Evolutionary conservation across 2,329 filamentous ascomycete genomes (phyloP).

Genomic region (Gnomoniopsis sp.): DNA sequence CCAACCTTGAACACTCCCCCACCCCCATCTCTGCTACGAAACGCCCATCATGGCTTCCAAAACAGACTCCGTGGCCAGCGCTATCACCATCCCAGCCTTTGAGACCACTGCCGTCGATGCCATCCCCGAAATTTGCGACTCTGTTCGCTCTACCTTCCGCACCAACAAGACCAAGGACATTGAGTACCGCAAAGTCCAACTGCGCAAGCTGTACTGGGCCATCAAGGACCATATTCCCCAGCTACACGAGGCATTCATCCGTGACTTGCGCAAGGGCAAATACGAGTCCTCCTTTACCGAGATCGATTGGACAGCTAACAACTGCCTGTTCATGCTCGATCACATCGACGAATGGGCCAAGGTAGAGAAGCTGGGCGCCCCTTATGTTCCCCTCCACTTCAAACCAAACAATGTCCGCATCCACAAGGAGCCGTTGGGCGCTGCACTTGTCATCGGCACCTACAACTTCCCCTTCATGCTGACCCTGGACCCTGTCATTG

Average conservation of each 20-base stretch:
- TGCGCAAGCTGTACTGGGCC: constrained; percentile 94
- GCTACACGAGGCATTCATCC: constrained; percentile 69
- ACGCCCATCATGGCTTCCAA: constrained; percentile 10
- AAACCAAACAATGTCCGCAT: constrained; percentile 70
- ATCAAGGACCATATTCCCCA: constrained; percentile 73
- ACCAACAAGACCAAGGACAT: constrained; percentile 79
- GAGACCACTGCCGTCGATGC: constrained; percentile 61
- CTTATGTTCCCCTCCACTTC: constrained; percentile 66
- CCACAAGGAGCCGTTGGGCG: constrained; percentile 82
- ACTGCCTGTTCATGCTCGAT: constrained; percentile 74
- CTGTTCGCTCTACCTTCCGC: constrained; percentile 66
- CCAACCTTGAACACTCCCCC: too few relatives aligned
- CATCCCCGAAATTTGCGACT: constrained; percentile 60
- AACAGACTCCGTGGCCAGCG: constrained; percentile 26
- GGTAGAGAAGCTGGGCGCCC: constrained; percentile 64
- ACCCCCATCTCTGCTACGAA: not conserved
- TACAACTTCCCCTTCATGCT: constrained; percentile 94
- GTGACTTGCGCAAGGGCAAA: constrained; percentile 73
- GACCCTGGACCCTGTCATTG: constrained; percentile 73
- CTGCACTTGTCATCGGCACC: constrained; percentile 80
- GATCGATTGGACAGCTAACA: constrained; percentile 73
- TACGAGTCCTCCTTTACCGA: constrained; percentile 76
- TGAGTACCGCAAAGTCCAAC: constrained; percentile 77
- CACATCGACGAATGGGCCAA: constrained; percentile 79
- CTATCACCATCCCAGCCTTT: constrained; percentile 44